Conservation (phyloP, 202 grass and related monocot species). For the Panicum virgatum region DNA sequence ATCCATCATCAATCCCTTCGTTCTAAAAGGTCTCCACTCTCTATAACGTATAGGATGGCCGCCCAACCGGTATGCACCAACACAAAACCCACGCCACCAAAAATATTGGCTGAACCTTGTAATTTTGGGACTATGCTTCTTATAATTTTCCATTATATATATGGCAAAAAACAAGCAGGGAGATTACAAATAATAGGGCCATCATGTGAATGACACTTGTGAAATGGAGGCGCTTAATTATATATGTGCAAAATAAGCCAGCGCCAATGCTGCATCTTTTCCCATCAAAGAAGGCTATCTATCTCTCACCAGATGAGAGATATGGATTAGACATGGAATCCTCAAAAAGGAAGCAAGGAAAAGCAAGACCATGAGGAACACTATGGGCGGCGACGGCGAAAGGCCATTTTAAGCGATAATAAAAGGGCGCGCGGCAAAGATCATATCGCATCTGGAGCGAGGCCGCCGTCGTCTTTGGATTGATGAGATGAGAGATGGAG, state of each 20-base stretch:
- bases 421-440: neutral
- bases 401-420: constrained; percentile 39
- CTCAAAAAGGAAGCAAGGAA: constrained; percentile 16
- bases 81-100: neutral
- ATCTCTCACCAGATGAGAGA: neutral
- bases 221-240: too few species aligned
- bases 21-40: neutral
- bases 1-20: neutral
- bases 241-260: too few species aligned
- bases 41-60: neutral
- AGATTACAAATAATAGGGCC: too few species aligned
- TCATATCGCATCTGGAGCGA: constrained; percentile 22
- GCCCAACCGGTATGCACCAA: neutral
- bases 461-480: constrained; percentile 11
- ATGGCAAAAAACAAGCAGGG: too few species aligned
- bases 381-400: neutral
- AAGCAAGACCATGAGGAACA: constrained; percentile 30
- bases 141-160: too few species aligned
- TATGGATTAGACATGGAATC: constrained; percentile 45
- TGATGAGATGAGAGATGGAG: constrained; percentile 14
- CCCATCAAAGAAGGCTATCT: neutral
- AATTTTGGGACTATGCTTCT: too few species aligned
- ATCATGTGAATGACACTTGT: too few species aligned
- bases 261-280: neutral
- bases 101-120: neutral